phyloP scores from a whole-genome alignment of 805 yeast species.

The Priceomyces haplophilus region DNA sequence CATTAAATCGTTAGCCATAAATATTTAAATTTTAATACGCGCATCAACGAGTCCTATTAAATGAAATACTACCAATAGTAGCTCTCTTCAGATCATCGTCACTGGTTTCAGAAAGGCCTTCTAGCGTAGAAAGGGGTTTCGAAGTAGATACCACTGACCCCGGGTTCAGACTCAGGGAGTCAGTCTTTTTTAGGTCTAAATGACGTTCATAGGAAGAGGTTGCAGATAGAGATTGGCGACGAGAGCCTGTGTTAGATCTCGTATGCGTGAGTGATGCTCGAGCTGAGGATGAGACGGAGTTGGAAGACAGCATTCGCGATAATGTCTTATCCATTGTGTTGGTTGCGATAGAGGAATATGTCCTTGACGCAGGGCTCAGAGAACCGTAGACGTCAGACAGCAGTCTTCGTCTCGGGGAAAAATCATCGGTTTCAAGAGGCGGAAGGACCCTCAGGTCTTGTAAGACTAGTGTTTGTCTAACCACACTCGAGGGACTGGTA shows the following conservation, averaged over 20 bases:
- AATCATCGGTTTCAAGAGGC: neutral
- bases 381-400: neutral
- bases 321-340: neutral
- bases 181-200: neutral
- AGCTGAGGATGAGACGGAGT: constrained; percentile 21
- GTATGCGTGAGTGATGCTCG: constrained; percentile 24
- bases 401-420: neutral
- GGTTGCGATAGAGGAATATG: neutral
- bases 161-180: neutral
- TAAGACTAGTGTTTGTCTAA: constrained; percentile 2
- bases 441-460: neutral
- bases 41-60: constrained; percentile 20
- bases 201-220: constrained; percentile 1
- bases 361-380: neutral
- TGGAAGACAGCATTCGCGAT: constrained; percentile 14
- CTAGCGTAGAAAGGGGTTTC: constrained; percentile 7
- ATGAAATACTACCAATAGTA: constrained; percentile 20
- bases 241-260: constrained; percentile 11
- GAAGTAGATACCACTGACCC: neutral
- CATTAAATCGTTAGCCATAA: neutral
- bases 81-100: constrained; percentile 12
- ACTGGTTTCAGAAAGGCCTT: constrained; percentile 5
- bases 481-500: constrained; percentile 1
- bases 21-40: constrained; percentile 1
- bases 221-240: constrained; percentile 1